Conservation (phyloP, 2,329 filamentous ascomycete genomes). For the Cladorrhinum sp. region DNA sequence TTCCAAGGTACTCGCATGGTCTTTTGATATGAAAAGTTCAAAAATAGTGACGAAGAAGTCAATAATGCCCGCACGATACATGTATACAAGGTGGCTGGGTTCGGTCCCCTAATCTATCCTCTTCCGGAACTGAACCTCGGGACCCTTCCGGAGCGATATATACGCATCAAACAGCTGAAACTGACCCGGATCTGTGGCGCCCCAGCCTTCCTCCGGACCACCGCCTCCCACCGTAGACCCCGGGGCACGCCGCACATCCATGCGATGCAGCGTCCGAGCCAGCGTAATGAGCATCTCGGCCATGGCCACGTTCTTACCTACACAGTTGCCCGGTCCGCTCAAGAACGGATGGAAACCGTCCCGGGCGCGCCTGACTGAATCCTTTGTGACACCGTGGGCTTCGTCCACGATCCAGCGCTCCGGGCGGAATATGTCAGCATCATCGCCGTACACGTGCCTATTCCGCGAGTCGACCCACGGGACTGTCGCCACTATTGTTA, state of each 20-base stretch:
- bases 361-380: conserved; percentile 9
- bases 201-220: conserved; percentile 18
- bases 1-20: too few species aligned
- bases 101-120: conserved; percentile 12
- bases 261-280: conserved; percentile 23
- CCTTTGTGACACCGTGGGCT: conserved; percentile 8
- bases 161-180: conserved; percentile 27
- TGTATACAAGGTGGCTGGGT: too few species aligned
- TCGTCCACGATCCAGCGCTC: conserved; percentile 29
- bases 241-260: conserved; percentile 26
- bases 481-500: conserved; percentile 24
- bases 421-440: conserved; percentile 13
- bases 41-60: too few species aligned
- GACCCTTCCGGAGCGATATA: conserved; percentile 25
- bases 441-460: not conserved
- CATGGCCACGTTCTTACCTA: conserved; percentile 27
- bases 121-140: conserved; percentile 27
- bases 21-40: too few species aligned
- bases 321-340: conserved; percentile 13
- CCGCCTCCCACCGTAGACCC: conserved; percentile 26
- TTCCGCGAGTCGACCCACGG: conserved; percentile 21
- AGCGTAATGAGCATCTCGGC: conserved; percentile 26
- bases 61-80: too few species aligned
- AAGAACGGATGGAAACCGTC: conserved; percentile 25
- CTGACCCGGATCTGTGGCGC: conserved; percentile 18